Conservation (phyloP, 2,329 filamentous ascomycete species). For the Knufia fluminis region DNA sequence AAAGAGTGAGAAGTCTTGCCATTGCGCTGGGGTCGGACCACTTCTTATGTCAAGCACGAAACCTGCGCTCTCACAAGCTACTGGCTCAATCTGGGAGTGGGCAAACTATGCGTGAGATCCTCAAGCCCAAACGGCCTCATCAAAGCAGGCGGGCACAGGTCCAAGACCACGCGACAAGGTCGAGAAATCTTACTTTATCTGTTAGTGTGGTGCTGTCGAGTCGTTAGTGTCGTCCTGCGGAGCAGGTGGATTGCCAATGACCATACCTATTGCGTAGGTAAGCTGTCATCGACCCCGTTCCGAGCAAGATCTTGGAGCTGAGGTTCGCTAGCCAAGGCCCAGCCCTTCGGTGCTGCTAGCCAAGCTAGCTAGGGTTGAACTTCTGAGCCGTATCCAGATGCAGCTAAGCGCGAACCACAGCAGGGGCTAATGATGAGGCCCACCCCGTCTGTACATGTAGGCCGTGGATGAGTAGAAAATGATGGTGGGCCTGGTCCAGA, state of each 20-base stretch:
- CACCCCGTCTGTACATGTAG: no score
- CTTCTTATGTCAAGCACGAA: not conserved
- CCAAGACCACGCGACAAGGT: not conserved
- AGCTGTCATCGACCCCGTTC: not conserved
- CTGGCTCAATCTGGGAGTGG: not conserved
- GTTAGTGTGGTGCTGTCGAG: not conserved
- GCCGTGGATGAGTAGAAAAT: no score
- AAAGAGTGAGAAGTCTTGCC: not conserved
- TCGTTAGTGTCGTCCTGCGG: not conserved
- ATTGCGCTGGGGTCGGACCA: not conserved
- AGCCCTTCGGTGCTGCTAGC: no score
- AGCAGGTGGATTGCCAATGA: not conserved
- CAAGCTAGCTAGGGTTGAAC: no score
- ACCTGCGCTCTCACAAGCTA: not conserved
- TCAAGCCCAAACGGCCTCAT: not conserved
- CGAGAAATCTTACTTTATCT: not conserved
- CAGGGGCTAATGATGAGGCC: no score
- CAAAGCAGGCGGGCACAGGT: not conserved
- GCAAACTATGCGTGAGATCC: not conserved
- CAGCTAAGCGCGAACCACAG: no score
- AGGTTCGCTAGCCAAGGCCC: no score
- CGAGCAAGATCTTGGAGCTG: no score
- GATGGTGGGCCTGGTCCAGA: no score
- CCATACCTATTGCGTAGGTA: no score
- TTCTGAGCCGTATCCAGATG: no score